These are phyloP conservation scores for Mycena floridula DNA, from an alignment of 768 basidiomycete genomes.

Conservation along the genomic window DNA sequence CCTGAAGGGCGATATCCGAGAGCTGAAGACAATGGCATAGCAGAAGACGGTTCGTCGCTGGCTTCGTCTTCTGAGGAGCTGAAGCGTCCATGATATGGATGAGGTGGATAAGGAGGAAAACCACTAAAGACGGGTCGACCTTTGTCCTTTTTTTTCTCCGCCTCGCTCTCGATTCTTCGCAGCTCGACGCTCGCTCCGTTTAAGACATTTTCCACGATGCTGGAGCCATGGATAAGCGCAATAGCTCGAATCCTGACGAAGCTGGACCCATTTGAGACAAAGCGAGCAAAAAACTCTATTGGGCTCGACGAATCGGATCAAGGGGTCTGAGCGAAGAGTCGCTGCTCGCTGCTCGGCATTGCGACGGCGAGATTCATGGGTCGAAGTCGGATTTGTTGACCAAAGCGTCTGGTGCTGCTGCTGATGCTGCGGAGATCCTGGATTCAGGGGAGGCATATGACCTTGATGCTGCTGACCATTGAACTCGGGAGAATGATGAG, in stretches of 20 bases:
- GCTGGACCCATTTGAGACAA: slow-evolving; percentile 80
- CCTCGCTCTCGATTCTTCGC: slow-evolving; percentile 36
- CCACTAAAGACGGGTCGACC: slow-evolving; percentile 2
- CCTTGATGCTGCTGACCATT: not conserved
- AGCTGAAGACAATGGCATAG: not conserved
- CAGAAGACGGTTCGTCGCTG: slow-evolving; percentile 3
- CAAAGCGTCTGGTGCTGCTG: not conserved
- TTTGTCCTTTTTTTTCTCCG: not conserved
- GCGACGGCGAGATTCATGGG: slow-evolving; percentile 62
- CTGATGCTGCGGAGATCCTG: not conserved
- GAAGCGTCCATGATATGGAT: slow-evolving; percentile 39
- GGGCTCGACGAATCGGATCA: slow-evolving; percentile 67
- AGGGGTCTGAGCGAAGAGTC: slow-evolving; percentile 56
- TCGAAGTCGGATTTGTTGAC: slow-evolving; percentile 15
- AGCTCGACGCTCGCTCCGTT: slow-evolving; percentile 29
- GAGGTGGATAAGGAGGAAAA: slow-evolving; percentile 2
- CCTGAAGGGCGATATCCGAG: not conserved
- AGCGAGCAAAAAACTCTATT: slow-evolving; percentile 69
- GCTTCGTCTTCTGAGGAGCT: slow-evolving; percentile 28
- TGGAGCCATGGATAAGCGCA: slow-evolving; percentile 82
- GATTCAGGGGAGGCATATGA: not conserved
- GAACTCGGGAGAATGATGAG: not conserved
- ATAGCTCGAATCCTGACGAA: slow-evolving; percentile 71
- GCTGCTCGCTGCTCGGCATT: slow-evolving; percentile 79
- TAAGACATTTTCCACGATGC: slow-evolving; percentile 68